phyloP scores from a whole-genome alignment of 2,329 filamentous ascomycete genomes.

The Pyrenochaeta sp. region DNA sequence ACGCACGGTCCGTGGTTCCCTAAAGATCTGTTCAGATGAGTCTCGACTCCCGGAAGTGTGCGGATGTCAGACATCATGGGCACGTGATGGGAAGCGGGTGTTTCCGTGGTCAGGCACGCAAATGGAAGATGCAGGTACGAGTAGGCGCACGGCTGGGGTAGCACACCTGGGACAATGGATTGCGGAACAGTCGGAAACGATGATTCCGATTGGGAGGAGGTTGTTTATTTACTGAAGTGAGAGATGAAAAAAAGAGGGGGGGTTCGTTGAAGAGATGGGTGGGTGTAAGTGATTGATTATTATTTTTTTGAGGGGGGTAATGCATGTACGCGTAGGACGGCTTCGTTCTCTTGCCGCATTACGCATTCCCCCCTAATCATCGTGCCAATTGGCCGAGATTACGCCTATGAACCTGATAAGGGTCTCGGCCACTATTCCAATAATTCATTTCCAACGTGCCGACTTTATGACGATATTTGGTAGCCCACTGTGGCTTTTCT shows the following conservation, averaged over 20 bases:
- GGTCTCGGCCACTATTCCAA: neutral
- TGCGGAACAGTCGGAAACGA: neutral
- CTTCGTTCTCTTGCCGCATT: neutral
- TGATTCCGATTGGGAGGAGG: neutral
- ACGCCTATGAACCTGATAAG: too few species aligned
- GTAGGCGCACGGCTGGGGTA: too few species aligned
- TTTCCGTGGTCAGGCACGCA: neutral
- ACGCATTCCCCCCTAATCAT: neutral
- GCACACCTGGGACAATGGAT: neutral
- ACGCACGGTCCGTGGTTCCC: too few species aligned
- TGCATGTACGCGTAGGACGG: too few species aligned
- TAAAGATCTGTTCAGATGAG: too few species aligned
- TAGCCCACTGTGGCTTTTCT: conserved; percentile 4
- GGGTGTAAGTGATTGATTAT: too few species aligned
- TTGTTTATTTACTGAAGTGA: neutral
- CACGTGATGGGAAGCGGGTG: neutral
- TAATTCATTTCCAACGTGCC: neutral
- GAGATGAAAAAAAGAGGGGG: too few species aligned
- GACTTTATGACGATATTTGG: neutral
- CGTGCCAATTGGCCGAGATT: neutral
- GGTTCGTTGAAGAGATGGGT: too few species aligned
- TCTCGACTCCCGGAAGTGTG: neutral
- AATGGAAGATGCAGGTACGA: conserved; percentile 2
- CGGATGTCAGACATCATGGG: conserved; percentile 3
- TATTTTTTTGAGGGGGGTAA: too few species aligned